Percentiles rank a stretch among this genome's conserved stretches.
phyloP scores from a whole-genome alignment of 2,329 filamentous ascomycete species.

The Ramularia endophylla region DNA sequence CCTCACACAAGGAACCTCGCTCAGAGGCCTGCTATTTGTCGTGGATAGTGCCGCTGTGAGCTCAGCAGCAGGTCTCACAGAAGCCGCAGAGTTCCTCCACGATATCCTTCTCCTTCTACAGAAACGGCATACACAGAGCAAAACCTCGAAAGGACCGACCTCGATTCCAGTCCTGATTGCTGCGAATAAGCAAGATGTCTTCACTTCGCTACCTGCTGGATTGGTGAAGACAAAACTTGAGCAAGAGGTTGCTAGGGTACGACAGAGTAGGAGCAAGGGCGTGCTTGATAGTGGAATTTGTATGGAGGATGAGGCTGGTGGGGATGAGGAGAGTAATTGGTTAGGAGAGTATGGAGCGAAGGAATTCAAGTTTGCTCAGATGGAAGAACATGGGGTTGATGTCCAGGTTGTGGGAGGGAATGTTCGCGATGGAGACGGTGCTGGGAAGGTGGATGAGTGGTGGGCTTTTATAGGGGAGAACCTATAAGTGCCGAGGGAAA shows the following conservation, averaged over 20 bases:
- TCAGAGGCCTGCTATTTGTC: constrained; percentile 75
- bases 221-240: constrained; percentile 73
- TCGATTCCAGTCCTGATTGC: constrained; percentile 73
- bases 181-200: constrained; percentile 93
- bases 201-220: constrained; percentile 77
- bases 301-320: constrained; percentile 48
- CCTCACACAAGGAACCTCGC: constrained; percentile 43
- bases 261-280: constrained; percentile 70
- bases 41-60: constrained; percentile 61
- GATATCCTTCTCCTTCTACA: constrained; percentile 81
- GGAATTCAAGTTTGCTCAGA: constrained; percentile 71
- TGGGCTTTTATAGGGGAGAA: constrained; percentile 83
- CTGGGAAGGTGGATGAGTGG: constrained; percentile 70
- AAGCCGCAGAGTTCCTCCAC: constrained; percentile 79
- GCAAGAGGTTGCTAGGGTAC: constrained; percentile 71
- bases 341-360: constrained; percentile 74
- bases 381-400: constrained; percentile 75
- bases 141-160: constrained; percentile 51
- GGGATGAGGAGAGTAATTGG: constrained; percentile 74
- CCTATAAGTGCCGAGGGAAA: constrained; percentile 42
- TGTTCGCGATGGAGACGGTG: constrained; percentile 42
- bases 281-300: constrained; percentile 76
- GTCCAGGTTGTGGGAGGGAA: constrained; percentile 75
- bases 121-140: constrained; percentile 56
- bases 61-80: constrained; percentile 50